Base-by-base conservation (phyloP, 176 grass and related monocot genomes). In the Ampelocalamus luodianensis region DNA sequence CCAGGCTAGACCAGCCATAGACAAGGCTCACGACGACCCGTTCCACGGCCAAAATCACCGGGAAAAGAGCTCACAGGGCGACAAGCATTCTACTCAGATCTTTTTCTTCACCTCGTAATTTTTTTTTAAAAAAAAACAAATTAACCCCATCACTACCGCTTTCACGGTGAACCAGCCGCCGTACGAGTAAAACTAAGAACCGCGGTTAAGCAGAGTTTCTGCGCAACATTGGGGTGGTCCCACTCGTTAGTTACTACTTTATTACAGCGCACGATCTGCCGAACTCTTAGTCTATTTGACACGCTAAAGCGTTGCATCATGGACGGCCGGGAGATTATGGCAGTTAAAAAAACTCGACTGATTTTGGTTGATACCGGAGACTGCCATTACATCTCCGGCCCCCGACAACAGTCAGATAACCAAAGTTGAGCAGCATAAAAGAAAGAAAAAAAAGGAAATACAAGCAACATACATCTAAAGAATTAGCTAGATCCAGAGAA, bases 241-340 rank as follows among this genome's bases (percentile, higher is more conserved):
- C 15, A 58, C 38, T 3, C 45, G 38, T 44, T 49, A 71, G 51
- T 0, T 16, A 40, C 15, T 14, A n/a, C 56, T 63, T 61, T 78
- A 10, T 27, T 23, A 43, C 6, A 65, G 29, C 29, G n/a, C n/a
- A n/a, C n/a, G n/a, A n/a, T n/a, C n/a, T n/a, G n/a, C n/a, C n/a
- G n/a, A n/a, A n/a, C n/a, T n/a, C n/a, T n/a, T n/a, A n/a, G n/a
- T n/a, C n/a, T n/a, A n/a, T n/a, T 29, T 48, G 61, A 24, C 39
- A 82, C 79, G 61, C 49, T 59, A 75, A 68, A 87, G 38, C 72
- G 78, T 1, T 50, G 12, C 23, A 29, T 9, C 75, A 73, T 37
- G 20, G 58, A 27, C 3, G 81, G 17, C 3, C 0, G 10, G 24
- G 46, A 77, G 71, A 87, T 26, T 55, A 61, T 48, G 51, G 8